Evolutionary conservation across 1,284 basidiomycete genomes (phyloP), one percentile per base, ranked within the genome.

Genomic region (Heterobasidion irregulare): DNA sequence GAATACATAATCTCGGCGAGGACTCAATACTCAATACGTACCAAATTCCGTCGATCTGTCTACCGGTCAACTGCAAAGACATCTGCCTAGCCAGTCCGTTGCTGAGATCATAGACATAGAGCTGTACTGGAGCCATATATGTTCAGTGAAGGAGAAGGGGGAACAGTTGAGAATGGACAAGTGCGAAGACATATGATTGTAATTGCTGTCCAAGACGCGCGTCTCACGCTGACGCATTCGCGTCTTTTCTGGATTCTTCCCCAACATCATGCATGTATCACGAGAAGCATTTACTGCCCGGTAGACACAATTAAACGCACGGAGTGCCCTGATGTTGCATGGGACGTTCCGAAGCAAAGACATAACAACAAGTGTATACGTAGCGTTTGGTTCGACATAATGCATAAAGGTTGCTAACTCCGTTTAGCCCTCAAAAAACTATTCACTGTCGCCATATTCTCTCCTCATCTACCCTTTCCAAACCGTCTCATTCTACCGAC

Each of bases 31-130:
- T 16, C 13, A 50, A 32, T 2, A 71, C 80, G 59, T 55, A 91
- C 92, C 92, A 95, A 54, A 94, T 84, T 0, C 92, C 92, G 60
- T 94, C 89, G 55, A 94, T 90, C 67, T 93, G 91, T 53, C 80
- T 82, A 2, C 94, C 94, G 0, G 87, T 90, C 52, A 96, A 75
- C 64, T 89, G 84, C 46, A 78, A 69, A 8, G 90, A 93, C 53
- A 95, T 72, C 57, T 83, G 79, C 57, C 78, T 77, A 2, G 92
- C 93, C 63, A 95, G 76, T 47, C 93, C 93, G 66, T 87, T 83
- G 66, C 84, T 93, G 55, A 95, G 83, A 67, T 97, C 94, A 69
- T 97, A 97, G 0, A 96, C 84, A 65, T 94, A 94, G 43, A 97
- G 79, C 54, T 71, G 49, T 19, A 61, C 60, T 6, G 58, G 58